Evolutionary conservation across 768 basidiomycete genomes (phyloP).

Genomic region (Wakefieldia striispora): DNA sequence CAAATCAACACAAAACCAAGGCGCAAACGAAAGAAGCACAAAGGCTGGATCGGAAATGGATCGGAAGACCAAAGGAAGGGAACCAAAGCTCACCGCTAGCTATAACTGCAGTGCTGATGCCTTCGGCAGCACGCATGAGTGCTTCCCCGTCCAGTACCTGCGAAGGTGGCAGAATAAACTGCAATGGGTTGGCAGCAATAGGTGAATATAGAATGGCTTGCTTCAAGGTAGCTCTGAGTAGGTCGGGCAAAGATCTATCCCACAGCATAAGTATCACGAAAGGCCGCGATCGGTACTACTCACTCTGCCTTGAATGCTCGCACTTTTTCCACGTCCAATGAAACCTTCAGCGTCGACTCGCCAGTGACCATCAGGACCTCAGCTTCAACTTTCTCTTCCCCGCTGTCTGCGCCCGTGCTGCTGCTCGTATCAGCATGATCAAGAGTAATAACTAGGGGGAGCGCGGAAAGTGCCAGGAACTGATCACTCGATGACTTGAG

Average conservation of each 20-base stretch:
- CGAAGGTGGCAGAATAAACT: conserved; percentile 73
- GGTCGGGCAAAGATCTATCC: conserved; percentile 58
- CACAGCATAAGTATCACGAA: conserved; percentile 22
- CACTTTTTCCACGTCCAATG: conserved; percentile 60
- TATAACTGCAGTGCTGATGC: conserved; percentile 67
- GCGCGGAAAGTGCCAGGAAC: conserved; percentile 68
- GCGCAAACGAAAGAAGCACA: background rate
- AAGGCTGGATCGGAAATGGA: background rate
- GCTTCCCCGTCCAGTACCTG: conserved; percentile 70
- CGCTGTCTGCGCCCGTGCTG: conserved; percentile 9
- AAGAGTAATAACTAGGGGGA: conserved; percentile 19
- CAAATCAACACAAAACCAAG: background rate
- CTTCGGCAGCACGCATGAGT: conserved; percentile 76
- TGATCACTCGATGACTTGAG: conserved; percentile 68
- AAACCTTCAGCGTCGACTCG: conserved; percentile 65
- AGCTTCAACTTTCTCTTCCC: conserved; percentile 10
- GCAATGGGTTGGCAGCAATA: conserved; percentile 71
- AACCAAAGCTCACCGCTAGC: conserved; percentile 55
- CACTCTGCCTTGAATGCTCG: conserved; percentile 62
- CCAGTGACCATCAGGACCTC: conserved; percentile 51
- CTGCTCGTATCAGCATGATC: conserved; percentile 16
- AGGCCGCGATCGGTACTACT: conserved; percentile 19
- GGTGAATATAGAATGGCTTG: conserved; percentile 81
- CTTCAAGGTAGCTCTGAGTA: conserved; percentile 78
- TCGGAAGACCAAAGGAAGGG: background rate